phyloP scores from a whole-genome alignment of 768 basidiomycete genomes.

The Solioccasus polychromus region DNA sequence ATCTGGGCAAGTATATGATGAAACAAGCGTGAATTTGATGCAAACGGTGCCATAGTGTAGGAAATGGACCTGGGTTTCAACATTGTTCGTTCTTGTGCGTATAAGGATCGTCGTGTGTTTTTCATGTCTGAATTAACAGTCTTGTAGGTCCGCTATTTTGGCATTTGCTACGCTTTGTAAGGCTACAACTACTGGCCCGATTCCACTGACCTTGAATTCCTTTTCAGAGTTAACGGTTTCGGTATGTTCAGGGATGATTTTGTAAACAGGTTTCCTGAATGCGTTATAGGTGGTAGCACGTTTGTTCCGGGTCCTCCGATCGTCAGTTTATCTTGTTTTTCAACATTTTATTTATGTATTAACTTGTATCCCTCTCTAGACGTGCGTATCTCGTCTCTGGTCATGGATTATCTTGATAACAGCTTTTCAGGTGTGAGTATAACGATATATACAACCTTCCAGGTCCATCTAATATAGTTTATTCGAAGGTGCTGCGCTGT shows the following conservation, averaged over 20 bases:
- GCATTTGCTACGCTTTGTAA: slow-evolving; percentile 11
- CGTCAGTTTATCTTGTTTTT: slow-evolving; percentile 1
- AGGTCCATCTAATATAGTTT: not conserved
- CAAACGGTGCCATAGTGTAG: not conserved
- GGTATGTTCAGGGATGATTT: slow-evolving; percentile 1
- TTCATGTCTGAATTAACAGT: not conserved
- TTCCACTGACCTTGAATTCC: not conserved
- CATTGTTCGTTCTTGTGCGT: slow-evolving; percentile 15
- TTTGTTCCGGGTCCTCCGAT: slow-evolving; percentile 4
- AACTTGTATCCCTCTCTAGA: slow-evolving; percentile 1
- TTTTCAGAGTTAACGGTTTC: slow-evolving; percentile 1
- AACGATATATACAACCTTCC: not conserved
- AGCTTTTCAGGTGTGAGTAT: slow-evolving; percentile 8
- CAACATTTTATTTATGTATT: not conserved
- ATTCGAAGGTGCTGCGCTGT: slow-evolving; percentile 1
- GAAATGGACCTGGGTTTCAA: slow-evolving; percentile 15
- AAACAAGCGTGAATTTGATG: not conserved
- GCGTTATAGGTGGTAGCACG: slow-evolving; percentile 1
- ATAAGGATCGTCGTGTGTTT: not conserved
- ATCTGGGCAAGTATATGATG: slow-evolving; percentile 9
- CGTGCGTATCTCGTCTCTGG: not conserved
- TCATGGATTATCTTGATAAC: not conserved
- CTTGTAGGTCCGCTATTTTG: slow-evolving; percentile 13
- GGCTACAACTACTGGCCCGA: too few relatives aligned
- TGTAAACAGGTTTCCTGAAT: not conserved